Evolutionary conservation across 305 asterid genomes (phyloP).

Genomic region (Fraxinus paxiana): DNA sequence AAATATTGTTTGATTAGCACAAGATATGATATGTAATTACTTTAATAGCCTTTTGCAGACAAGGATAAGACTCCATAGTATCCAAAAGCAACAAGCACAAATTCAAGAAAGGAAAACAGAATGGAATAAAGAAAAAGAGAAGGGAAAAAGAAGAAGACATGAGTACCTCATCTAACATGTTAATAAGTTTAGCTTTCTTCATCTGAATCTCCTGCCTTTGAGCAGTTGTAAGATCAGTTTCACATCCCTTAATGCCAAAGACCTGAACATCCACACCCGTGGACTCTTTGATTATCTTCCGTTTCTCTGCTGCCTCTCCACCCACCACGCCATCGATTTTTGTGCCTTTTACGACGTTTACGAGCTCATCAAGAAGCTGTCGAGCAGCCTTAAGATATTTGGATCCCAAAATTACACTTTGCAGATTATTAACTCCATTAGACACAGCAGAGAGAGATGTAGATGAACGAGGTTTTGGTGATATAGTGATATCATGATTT

Average conservation of each 20-base stretch:
- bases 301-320: slow-evolving; percentile 28
- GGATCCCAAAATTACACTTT: slow-evolving; percentile 38
- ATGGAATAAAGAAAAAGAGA: neutral
- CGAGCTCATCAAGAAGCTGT: slow-evolving; percentile 58
- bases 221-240: slow-evolving; percentile 43
- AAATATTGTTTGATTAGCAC: neutral
- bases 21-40: neutral
- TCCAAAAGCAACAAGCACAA: neutral
- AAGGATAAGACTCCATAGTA: neutral
- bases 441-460: slow-evolving; percentile 17
- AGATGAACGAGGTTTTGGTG: neutral
- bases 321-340: neutral
- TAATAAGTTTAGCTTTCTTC: slow-evolving; percentile 59
- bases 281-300: slow-evolving; percentile 24
- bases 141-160: neutral
- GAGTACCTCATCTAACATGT: slow-evolving; percentile 70
- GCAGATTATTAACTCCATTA: slow-evolving; percentile 28
- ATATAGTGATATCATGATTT: neutral
- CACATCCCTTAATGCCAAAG: neutral
- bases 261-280: neutral
- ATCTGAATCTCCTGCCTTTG: slow-evolving; percentile 68
- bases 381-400: slow-evolving; percentile 61
- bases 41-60: neutral
- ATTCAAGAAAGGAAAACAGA: neutral
- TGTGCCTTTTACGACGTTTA: slow-evolving; percentile 34